phyloP scores from a whole-genome alignment of 768 basidiomycete genomes.

The Dendrothele bispora region DNA sequence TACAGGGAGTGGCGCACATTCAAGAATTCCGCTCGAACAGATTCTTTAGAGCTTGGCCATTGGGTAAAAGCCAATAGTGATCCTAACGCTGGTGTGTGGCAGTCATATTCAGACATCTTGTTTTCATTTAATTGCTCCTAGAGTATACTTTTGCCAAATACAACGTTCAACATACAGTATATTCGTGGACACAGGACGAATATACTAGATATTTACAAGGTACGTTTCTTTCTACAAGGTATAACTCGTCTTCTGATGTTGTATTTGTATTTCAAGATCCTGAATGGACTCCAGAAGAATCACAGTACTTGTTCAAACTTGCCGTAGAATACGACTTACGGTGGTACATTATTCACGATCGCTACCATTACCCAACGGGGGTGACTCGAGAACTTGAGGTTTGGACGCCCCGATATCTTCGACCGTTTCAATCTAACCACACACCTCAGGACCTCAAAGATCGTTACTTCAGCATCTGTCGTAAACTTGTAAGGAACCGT shows the following conservation, averaged over 20 bases:
- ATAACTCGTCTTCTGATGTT: too few species aligned
- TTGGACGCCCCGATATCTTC: slow-evolving; percentile 10
- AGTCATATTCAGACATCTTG: background rate
- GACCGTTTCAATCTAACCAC: background rate
- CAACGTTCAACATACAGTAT: slow-evolving; percentile 63
- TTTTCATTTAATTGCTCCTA: slow-evolving; percentile 23
- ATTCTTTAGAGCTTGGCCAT: slow-evolving; percentile 71
- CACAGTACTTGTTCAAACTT: slow-evolving; percentile 85
- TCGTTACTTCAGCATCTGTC: slow-evolving; percentile 88
- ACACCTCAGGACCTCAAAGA: slow-evolving; percentile 82
- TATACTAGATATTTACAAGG: slow-evolving; percentile 81
- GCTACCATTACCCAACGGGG: slow-evolving; percentile 75
- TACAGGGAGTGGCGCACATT: slow-evolving; percentile 81
- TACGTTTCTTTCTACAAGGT: slow-evolving; percentile 23
- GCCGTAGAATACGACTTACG: slow-evolving; percentile 82
- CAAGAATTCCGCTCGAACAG: slow-evolving; percentile 67
- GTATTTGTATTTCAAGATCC: slow-evolving; percentile 51
- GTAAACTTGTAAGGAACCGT: slow-evolving; percentile 80
- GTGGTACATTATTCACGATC: slow-evolving; percentile 88
- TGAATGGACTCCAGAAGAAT: slow-evolving; percentile 92
- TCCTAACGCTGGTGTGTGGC: slow-evolving; percentile 51
- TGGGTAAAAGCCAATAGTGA: slow-evolving; percentile 75
- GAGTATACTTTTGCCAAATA: slow-evolving; percentile 86
- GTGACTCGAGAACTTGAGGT: slow-evolving; percentile 70
- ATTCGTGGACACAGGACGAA: slow-evolving; percentile 83